These are phyloP conservation scores for Metschnikowia continentalis DNA, from an alignment of 805 yeast genomes.

Conservation along the genomic window DNA sequence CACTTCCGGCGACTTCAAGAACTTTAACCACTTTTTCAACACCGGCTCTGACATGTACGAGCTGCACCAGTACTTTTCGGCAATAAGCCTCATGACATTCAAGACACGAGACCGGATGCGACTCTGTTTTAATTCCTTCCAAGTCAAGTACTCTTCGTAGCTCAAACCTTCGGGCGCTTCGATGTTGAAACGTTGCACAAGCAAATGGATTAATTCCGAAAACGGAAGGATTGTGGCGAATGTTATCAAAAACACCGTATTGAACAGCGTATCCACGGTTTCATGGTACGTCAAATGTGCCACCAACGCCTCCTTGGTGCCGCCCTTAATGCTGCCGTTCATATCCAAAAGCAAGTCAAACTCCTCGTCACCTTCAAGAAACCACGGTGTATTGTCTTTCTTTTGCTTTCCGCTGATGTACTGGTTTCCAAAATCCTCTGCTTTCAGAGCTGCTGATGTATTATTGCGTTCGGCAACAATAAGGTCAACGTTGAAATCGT, in stretches of 20 bases:
- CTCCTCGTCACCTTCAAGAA: slow-evolving; percentile 62
- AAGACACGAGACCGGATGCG: slow-evolving; percentile 66
- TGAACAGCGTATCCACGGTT: slow-evolving; percentile 56
- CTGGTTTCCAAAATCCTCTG: slow-evolving; percentile 33
- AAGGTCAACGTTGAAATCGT: slow-evolving; percentile 59
- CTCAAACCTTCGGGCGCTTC: slow-evolving; percentile 86
- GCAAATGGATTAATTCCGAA: slow-evolving; percentile 51
- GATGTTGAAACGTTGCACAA: slow-evolving; percentile 62
- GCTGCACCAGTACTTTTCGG: slow-evolving; percentile 68
- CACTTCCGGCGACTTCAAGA: slow-evolving; percentile 22
- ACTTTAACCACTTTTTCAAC: slow-evolving; percentile 31
- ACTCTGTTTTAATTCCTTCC: slow-evolving; percentile 68
- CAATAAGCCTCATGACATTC: slow-evolving; percentile 59
- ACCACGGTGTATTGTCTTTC: slow-evolving; percentile 60
- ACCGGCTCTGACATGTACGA: slow-evolving; percentile 49
- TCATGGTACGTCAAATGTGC: slow-evolving; percentile 79
- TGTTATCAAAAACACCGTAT: slow-evolving; percentile 66
- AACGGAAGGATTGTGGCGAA: slow-evolving; percentile 73
- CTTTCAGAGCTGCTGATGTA: slow-evolving; percentile 33
- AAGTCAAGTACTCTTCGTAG: slow-evolving; percentile 71
- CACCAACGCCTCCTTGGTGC: slow-evolving; percentile 71
- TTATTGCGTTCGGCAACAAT: slow-evolving; percentile 46
- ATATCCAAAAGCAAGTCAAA: slow-evolving; percentile 54
- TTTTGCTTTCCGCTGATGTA: slow-evolving; percentile 34
- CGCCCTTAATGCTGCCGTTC: slow-evolving; percentile 76